Base-by-base conservation (phyloP, 2,329 filamentous ascomycete species). In the Scytalidium sp. region DNA sequence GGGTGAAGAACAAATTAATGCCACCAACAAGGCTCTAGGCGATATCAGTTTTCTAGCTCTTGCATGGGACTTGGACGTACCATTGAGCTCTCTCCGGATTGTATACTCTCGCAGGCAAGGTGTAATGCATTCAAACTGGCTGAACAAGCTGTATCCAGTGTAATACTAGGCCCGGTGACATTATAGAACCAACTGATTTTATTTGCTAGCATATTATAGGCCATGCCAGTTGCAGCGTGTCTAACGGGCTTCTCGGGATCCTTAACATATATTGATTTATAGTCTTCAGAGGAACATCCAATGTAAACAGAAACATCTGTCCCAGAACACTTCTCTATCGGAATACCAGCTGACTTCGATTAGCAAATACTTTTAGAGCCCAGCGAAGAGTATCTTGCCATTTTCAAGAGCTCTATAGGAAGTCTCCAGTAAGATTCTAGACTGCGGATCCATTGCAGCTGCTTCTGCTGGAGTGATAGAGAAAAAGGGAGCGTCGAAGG, bases 341-440 rank as follows among this genome's bases (percentile, higher is more conserved):
- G 13, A 29, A 13, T 29, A 29, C 25, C 25, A 29, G 25, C 7
- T 29, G 25, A 29, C 13, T 29, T 7, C 25, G n/a, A n/a, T n/a
- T n/a, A n/a, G n/a, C n/a, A n/a, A n/a, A n/a, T n/a, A n/a, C n/a
- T n/a, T n/a, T n/a, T n/a, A n/a, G n/a, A n/a, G n/a, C n/a, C n/a
- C n/a, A n/a, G n/a, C n/a, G n/a, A n/a, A n/a, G n/a, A n/a, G n/a
- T n/a, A n/a, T n/a, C n/a, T n/a, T 25, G 19, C 10, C 49, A 47
- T 63, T 20, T 49, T 75, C 75, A 3, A 54, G n/a, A 5, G 22
- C 43, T 42, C 57, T 49, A 41, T 59, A 59, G 4, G 44, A 41
- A 3, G 21, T 13, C 25, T 29, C 77, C 1, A 80, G 69, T 1
- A 79, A 63, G 21, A 79, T 65, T n/a, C 76, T 64, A 55, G 79